Evolutionary conservation across 2,329 filamentous ascomycete species (phyloP), one percentile per base, ranked within the genome.

Genomic region (Diplocarpon mali): DNA sequence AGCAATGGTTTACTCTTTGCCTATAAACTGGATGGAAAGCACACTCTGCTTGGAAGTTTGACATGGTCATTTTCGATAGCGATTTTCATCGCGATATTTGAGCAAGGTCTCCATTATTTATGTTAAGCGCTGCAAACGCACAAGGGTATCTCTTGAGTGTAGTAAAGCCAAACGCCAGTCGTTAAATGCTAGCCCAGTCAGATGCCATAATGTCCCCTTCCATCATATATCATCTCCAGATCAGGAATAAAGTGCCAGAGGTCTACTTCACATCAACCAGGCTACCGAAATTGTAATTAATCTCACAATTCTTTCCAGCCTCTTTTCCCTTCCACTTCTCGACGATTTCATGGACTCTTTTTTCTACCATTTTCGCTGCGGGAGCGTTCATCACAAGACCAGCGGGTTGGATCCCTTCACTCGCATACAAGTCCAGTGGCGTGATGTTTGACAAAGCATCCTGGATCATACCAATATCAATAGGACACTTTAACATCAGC

Each of bases 141-240:
- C 53, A 52, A 53, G 52, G 53, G 51, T 56, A 56, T 57, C 51
- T 45, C 42, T 32, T 43, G 53, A 50, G 50, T 45, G 37, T 32
- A 45, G 39, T 42, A 44, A 45, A 53, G 44, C 39, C 11, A 42
- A 48, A 53, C 45, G 38, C 50, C 45, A 51, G 20, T 24, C 20
- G 20, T 7, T 3, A 39, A 45, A 24, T 17, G 11, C 28, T 16
- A 13, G 2, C 24, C 37, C 39, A 39, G 27, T 10, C 34, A 40
- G 29, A 34, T 40, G 31, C 20, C 20, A 24, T 24, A 31, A 32
- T 45, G 6, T 17, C 16, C 35, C n/a, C 24, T 8, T 29, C 15
- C 5, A 14, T 32, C 30, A 10, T 5, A 35, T 32, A 27, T 27
- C 34, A 13, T 35, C 7, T 38, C 20, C 14, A 45, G 11, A 27